These are phyloP conservation scores for Rhizoclosmatium globosum DNA, from an alignment of 192 early-diverging fungal species.

Conservation along the genomic window DNA sequence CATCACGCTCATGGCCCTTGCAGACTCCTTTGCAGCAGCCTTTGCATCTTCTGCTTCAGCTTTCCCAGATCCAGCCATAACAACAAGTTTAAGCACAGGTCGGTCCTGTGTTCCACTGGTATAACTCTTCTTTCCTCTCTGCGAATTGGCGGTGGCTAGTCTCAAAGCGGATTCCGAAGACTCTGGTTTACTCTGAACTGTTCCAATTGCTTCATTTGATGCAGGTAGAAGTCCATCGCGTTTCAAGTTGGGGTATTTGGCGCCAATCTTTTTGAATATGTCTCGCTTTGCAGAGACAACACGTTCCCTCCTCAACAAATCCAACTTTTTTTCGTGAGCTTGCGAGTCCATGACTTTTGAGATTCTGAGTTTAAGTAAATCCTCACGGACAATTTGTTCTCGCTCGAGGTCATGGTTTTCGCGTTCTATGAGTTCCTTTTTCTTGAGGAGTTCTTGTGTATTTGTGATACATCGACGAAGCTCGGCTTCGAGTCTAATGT, in stretches of 20 bases:
- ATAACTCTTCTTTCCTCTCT: background rate
- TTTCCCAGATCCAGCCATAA: constrained; percentile 16
- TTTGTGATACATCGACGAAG: constrained; percentile 39
- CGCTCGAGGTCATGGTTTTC: constrained; percentile 52
- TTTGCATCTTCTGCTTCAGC: background rate
- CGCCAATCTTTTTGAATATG: constrained; percentile 11
- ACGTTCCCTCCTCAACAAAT: background rate
- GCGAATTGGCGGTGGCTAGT: background rate
- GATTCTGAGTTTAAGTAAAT: constrained; percentile 50
- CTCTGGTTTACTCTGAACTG: background rate
- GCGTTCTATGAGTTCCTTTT: constrained; percentile 46
- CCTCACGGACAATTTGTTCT: constrained; percentile 46
- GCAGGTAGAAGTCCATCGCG: constrained; percentile 17
- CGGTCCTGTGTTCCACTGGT: background rate
- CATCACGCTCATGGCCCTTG: background rate
- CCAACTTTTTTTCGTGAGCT: constrained; percentile 12
- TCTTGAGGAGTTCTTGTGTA: constrained; percentile 46
- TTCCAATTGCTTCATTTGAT: background rate
- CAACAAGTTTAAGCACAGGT: constrained; percentile 19
- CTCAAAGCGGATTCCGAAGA: background rate
- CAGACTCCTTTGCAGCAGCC: background rate
- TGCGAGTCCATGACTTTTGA: constrained; percentile 39
- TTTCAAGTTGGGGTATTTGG: constrained; percentile 24
- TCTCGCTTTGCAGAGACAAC: constrained; percentile 4
- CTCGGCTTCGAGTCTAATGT: constrained; percentile 48